Conservation (phyloP, 164 flowering plant genomes). For the Stephania japonica region DNA sequence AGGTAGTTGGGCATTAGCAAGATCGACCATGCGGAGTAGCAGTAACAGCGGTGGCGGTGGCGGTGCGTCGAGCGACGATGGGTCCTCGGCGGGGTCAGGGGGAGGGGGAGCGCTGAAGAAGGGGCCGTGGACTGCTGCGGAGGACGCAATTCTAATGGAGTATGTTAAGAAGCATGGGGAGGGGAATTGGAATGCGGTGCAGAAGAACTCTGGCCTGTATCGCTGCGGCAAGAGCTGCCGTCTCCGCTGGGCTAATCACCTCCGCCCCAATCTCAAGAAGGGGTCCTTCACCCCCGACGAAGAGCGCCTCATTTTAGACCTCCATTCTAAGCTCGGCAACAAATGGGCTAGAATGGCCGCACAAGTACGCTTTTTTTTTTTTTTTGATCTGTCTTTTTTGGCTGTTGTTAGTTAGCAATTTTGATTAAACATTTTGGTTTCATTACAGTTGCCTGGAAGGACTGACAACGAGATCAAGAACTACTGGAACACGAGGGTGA, state of each 20-base stretch:
- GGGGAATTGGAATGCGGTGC: constrained; percentile 82
- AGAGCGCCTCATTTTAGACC: constrained; percentile 53
- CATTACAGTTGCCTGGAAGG: constrained; percentile 56
- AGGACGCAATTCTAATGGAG: constrained; percentile 58
- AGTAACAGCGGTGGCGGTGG: neutral
- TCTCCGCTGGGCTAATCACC: constrained; percentile 79
- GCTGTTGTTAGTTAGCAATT: neutral
- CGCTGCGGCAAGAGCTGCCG: constrained; percentile 51
- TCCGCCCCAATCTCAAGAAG: constrained; percentile 71
- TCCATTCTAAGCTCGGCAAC: constrained; percentile 71
- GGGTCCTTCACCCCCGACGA: constrained; percentile 65
- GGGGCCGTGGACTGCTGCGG: constrained; percentile 81
- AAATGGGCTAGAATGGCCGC: constrained; percentile 93
- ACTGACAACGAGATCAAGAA: constrained; percentile 68
- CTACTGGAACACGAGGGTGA: constrained; percentile 69
- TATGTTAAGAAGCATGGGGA: constrained; percentile 70
- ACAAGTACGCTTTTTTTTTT: constrained; percentile 40
- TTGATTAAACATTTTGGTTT: neutral
- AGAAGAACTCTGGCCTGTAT: constrained; percentile 49
- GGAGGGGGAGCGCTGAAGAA: constrained; percentile 32
- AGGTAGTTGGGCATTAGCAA: too few species aligned
- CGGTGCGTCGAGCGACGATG: constrained; percentile 9
- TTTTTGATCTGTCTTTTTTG: neutral
- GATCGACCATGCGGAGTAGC: constrained; percentile 7
- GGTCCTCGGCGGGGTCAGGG: constrained; percentile 13